Evolutionary conservation across 2,329 filamentous ascomycete genomes (phyloP).

Genomic region (Fusarium penzigii): DNA sequence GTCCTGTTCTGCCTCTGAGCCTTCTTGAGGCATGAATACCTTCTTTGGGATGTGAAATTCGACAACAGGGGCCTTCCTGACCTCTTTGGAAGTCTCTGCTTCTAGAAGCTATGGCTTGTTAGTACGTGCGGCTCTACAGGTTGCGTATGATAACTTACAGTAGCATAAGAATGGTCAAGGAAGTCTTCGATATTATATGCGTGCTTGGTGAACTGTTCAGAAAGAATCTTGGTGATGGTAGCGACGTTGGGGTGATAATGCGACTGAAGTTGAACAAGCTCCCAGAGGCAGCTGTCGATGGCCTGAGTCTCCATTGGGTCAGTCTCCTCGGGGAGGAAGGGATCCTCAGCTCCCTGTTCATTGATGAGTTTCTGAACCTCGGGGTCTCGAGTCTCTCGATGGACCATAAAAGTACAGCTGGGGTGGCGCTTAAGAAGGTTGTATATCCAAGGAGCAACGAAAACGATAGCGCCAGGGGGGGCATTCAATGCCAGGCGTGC

Average conservation of each 20-base stretch:
- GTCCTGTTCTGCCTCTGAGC: constrained; percentile 49
- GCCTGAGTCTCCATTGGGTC: constrained; percentile 86
- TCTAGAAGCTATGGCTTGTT: constrained; percentile 67
- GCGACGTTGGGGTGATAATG: constrained; percentile 98
- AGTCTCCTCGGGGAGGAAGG: constrained; percentile 71
- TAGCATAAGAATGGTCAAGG: constrained; percentile 87
- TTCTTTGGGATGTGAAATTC: constrained; percentile 93
- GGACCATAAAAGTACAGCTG: constrained; percentile 93
- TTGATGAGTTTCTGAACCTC: constrained; percentile 61
- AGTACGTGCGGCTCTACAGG: neutral
- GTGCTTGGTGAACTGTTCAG: constrained; percentile 96
- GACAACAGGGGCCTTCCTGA: constrained; percentile 84
- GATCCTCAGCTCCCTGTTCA: constrained; percentile 64
- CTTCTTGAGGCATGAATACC: constrained; percentile 64
- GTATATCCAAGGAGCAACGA: constrained; percentile 90
- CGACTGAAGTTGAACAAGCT: constrained; percentile 83
- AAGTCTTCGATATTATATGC: constrained; percentile 97
- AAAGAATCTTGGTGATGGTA: constrained; percentile 88
- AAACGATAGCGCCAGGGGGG: constrained; percentile 86
- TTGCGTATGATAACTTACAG: constrained; percentile 51
- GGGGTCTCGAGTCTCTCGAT: constrained; percentile 66
- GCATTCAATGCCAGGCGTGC: constrained; percentile 82
- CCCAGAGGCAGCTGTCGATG: constrained; percentile 93
- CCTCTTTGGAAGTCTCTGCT: constrained; percentile 76
- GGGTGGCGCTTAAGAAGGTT: constrained; percentile 91